Base-by-base conservation (phyloP, 2,329 filamentous ascomycete species). In the Alternaria triticina region DNA sequence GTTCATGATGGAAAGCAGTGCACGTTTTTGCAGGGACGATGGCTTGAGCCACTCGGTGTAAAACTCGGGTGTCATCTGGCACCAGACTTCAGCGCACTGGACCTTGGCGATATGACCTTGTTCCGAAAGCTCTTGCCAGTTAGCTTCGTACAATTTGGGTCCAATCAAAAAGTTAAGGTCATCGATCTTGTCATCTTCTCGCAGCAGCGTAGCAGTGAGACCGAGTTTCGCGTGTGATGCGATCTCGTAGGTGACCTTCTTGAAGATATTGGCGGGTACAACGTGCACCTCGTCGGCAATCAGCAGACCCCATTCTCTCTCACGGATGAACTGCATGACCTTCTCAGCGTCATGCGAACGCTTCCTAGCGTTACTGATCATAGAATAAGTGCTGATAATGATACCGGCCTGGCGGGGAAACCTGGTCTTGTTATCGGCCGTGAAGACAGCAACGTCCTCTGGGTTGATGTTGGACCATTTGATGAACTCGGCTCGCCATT, bases 401-500 rank as follows among this genome's bases (percentile, higher is more conserved):
- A 99, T 94, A 76, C 96, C 96, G 1, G 96, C 97, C 75, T 93
- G 95, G 54, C 94, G 89, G 1, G 90, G 90, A 73, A 99, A 97
- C 56, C 86, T 86, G 61, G 90, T 89, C 81, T 99, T 99, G 78
- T 93, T 93, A 70, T 97, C 94, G 0, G 94, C 95, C 0, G 96
- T 97, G 80, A 99, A 99, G 58, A 97, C 90, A 28, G 94, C 93
- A 74, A 99, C 94, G 75, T 97, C 94, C 70, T 95, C 91, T 0
- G 94, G 93, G 71, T 94, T 91, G 65, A 97, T 97, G 75, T 98
- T 98, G n/a, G 94, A 97, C 96, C 96, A 99, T 73, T 97, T 97
- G 67, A 98, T 83, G 77, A 99, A 99, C 76, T 99, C 96, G 64
- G 96, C 90, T 63, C 94, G 87, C 96, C 96, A 99, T 79, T 99